Conservation (phyloP, 2,329 filamentous ascomycete species). For the Botryotinia globosa region DNA sequence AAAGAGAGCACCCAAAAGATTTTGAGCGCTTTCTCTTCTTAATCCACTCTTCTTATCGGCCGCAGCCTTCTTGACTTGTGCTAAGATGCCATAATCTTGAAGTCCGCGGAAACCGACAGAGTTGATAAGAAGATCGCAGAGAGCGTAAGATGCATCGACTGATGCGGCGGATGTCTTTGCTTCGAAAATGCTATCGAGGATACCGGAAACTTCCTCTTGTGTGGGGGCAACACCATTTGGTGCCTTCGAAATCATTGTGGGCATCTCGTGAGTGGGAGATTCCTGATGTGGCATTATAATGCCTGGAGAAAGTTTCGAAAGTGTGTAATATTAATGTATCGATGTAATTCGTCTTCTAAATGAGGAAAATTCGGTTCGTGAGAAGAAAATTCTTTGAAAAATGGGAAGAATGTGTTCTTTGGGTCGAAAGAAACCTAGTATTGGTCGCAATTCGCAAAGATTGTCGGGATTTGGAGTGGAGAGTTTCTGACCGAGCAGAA, state of each 20-base stretch:
- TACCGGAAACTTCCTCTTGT: constrained; percentile 61
- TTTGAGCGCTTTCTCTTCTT: constrained; percentile 87
- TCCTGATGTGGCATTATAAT: constrained; percentile 48
- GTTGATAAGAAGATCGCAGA: constrained; percentile 62
- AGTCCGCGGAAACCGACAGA: constrained; percentile 63
- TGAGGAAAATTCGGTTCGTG: constrained; percentile 23
- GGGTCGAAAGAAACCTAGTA: constrained; percentile 29
- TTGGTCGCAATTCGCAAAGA: constrained; percentile 24
- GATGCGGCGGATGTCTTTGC: constrained; percentile 54
- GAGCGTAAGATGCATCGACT: constrained; percentile 61
- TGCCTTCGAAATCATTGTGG: constrained; percentile 49
- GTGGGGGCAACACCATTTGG: constrained; percentile 48
- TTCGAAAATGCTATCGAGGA: constrained; percentile 65
- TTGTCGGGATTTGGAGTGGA: constrained; percentile 28
- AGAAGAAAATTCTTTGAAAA: constrained; percentile 19
- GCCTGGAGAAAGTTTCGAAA: constrained; percentile 29
- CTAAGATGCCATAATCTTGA: constrained; percentile 58
- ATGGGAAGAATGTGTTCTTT: constrained; percentile 33
- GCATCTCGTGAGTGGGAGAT: constrained; percentile 42
- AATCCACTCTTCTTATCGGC: constrained; percentile 89
- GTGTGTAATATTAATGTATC: constrained; percentile 23
- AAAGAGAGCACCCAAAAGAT: constrained; percentile 88
- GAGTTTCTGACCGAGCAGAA: constrained; percentile 34
- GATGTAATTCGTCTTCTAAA: constrained; percentile 4
- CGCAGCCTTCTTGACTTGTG: constrained; percentile 72